These are phyloP conservation scores for Alternaria angustiovoidea DNA, from an alignment of 2,329 filamentous ascomycete species.

Conservation along the genomic window DNA sequence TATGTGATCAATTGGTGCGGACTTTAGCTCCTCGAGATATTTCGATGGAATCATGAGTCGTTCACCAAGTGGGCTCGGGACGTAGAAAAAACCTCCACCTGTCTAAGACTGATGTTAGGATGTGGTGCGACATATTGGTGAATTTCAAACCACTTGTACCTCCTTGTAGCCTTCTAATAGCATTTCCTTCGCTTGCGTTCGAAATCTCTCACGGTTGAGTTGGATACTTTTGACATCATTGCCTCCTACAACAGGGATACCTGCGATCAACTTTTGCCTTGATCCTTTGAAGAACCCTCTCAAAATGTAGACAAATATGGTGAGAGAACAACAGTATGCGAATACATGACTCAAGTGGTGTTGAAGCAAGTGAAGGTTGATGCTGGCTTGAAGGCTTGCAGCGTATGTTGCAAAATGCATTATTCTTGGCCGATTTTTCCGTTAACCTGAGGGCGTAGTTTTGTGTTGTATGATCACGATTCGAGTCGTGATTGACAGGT, in stretches of 20 bases:
- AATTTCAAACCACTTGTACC: background rate
- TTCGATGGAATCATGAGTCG: slow-evolving; percentile 1
- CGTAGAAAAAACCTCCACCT: background rate
- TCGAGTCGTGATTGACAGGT: background rate
- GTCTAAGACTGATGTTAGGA: background rate
- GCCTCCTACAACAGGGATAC: background rate
- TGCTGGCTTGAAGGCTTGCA: background rate
- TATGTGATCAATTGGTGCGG: background rate
- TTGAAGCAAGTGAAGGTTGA: background rate
- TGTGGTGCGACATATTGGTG: background rate
- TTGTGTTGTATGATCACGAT: background rate
- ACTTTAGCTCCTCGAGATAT: slow-evolving; percentile 2
- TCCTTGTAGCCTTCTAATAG: background rate
- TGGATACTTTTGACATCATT: slow-evolving; percentile 1
- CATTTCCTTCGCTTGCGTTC: background rate
- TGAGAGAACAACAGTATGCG: background rate
- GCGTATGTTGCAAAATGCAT: background rate
- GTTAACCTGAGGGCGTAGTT: background rate
- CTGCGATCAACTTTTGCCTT: background rate
- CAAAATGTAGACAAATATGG: background rate
- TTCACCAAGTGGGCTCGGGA: background rate
- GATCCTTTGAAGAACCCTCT: background rate
- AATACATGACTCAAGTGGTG: background rate
- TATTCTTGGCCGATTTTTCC: background rate
- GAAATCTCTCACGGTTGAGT: background rate